phyloP scores from a whole-genome alignment of 169 alveolate species.

The Miamiensis avidus region DNA sequence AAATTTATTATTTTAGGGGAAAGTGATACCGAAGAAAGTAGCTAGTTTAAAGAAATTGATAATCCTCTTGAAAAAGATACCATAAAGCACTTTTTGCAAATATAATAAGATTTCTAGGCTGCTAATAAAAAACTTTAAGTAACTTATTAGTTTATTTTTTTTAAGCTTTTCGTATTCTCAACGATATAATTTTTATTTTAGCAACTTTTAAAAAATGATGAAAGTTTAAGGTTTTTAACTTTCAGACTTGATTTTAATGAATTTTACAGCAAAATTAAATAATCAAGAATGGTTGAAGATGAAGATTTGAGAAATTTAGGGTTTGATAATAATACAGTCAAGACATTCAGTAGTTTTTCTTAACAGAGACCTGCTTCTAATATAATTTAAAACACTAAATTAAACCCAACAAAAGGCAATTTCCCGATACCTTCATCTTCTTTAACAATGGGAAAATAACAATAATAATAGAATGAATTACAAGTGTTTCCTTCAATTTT shows the following conservation, averaged over 20 bases:
- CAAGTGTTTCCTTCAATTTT: too few relatives aligned
- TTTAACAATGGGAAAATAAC: too few relatives aligned
- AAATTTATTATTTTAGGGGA: neutral
- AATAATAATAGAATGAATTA: too few relatives aligned
- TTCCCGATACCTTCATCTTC: too few relatives aligned
- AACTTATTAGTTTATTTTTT: neutral
- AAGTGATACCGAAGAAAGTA: slow-evolving; percentile 1
- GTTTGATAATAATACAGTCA: neutral
- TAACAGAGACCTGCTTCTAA: too few relatives aligned
- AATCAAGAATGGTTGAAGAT: neutral
- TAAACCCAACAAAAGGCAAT: too few relatives aligned
- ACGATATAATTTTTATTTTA: neutral
- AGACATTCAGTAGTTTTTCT: too few relatives aligned
- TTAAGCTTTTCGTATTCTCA: neutral
- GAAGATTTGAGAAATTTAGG: neutral
- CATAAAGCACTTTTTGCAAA: slow-evolving; percentile 30
- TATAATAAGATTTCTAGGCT: slow-evolving; percentile 34
- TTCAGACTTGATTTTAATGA: slow-evolving; percentile 67
- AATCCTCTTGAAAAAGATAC: slow-evolving; percentile 13
- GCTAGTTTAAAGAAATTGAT: neutral
- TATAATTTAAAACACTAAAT: too few relatives aligned
- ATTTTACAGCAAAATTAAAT: slow-evolving; percentile 18
- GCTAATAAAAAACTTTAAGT: slow-evolving; percentile 32
- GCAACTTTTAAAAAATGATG: slow-evolving; percentile 21
- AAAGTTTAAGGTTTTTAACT: slow-evolving; percentile 47